A percentile compares a stretch with the other conserved stretches of the same genome.
phyloP scores from a whole-genome alignment of 768 basidiomycete genomes.

The Hypholoma fasciculare region DNA sequence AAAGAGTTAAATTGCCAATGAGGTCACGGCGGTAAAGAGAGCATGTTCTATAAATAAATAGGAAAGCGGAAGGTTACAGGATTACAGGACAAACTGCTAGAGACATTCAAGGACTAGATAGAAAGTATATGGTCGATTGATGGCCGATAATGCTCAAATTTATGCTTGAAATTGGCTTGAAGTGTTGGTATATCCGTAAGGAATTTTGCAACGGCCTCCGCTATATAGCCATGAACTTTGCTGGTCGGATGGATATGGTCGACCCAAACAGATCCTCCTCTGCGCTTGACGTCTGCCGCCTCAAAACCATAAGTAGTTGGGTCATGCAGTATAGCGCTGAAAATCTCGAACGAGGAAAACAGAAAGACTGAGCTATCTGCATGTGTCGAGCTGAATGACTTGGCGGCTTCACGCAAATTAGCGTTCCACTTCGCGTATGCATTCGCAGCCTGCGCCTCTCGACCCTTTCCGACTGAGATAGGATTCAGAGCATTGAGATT shows the following conservation, averaged over 20 bases:
- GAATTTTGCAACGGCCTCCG: slow-evolving; percentile 42
- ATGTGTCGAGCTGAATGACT: slow-evolving; percentile 38
- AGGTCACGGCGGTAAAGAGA: no score
- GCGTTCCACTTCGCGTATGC: slow-evolving; percentile 45
- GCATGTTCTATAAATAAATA: no score
- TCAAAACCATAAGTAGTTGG: slow-evolving; percentile 41
- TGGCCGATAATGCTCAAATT: no score
- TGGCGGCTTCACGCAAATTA: slow-evolving; percentile 28
- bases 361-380: slow-evolving; percentile 46
- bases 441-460: background rate
- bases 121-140: no score
- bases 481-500: background rate
- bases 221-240: slow-evolving; percentile 48
- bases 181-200: slow-evolving; percentile 20
- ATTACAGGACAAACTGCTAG: no score
- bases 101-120: no score
- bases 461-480: background rate
- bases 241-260: slow-evolving; percentile 57
- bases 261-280: slow-evolving; percentile 45
- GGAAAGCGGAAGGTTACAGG: no score
- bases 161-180: no score
- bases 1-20: no score
- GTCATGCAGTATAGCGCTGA: slow-evolving; percentile 48
- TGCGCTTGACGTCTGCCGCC: slow-evolving; percentile 27
- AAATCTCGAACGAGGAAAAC: slow-evolving; percentile 48